These are phyloP conservation scores for Fusarium anthophilum DNA, from an alignment of 2,329 filamentous ascomycete species.

Conservation along the genomic window DNA sequence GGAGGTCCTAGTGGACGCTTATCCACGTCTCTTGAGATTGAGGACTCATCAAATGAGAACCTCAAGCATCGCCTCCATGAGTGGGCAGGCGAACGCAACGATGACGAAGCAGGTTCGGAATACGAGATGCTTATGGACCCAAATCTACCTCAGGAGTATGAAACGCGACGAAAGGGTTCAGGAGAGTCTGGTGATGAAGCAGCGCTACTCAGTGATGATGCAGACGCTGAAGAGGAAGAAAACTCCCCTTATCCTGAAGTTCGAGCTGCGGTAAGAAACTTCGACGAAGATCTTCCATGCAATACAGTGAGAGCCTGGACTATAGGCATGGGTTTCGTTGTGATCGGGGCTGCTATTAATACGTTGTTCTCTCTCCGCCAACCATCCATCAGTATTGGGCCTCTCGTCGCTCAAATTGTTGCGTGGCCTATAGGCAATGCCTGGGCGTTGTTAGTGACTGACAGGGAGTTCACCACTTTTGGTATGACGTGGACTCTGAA, in stretches of 20 bases:
- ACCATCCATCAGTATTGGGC: conserved; percentile 68
- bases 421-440: conserved; percentile 71
- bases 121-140: conserved; percentile 67
- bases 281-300: conserved; percentile 71
- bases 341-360: conserved; percentile 65
- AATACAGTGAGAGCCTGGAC: conserved; percentile 73
- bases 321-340: conserved; percentile 66
- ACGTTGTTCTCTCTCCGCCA: conserved; percentile 71
- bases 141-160: conserved; percentile 57
- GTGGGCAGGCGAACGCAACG: conserved; percentile 52
- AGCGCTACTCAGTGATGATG: conserved; percentile 40
- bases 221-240: conserved; percentile 51
- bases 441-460: conserved; percentile 67
- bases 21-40: conserved; percentile 42
- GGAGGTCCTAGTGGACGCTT: conserved; percentile 39
- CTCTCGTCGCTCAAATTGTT: conserved; percentile 70
- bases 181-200: conserved; percentile 37
- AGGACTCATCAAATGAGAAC: conserved; percentile 36
- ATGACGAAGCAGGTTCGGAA: conserved; percentile 59
- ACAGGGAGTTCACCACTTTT: conserved; percentile 59
- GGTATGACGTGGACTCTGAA: conserved; percentile 68
- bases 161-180: conserved; percentile 43
- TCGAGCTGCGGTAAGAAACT: conserved; percentile 70
- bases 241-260: conserved; percentile 74
- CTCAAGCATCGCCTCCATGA: conserved; percentile 50